These are phyloP conservation scores for Keqinozyma sinolaborantium DNA, from an alignment of 1,139 yeast species.

Conservation along the genomic window DNA sequence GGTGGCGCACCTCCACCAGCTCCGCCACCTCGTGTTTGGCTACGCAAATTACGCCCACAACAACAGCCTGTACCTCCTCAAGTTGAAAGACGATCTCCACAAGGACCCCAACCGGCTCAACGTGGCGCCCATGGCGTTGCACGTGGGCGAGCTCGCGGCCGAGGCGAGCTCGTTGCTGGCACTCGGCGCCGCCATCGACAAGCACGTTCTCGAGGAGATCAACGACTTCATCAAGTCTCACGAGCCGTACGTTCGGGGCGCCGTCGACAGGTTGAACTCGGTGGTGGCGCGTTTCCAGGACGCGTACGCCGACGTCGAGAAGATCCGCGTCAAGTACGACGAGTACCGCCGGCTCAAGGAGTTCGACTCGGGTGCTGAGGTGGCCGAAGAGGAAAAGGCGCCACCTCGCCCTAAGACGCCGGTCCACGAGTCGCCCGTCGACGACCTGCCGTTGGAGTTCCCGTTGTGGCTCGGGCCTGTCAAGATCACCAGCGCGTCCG, in stretches of 20 bases:
- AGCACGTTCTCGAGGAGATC: slow-evolving; percentile 31
- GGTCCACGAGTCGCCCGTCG: slow-evolving; percentile 4
- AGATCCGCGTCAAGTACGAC: slow-evolving; percentile 25
- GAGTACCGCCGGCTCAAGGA: slow-evolving; percentile 32
- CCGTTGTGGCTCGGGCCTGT: slow-evolving; percentile 34
- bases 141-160: slow-evolving; percentile 12
- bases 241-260: slow-evolving; percentile 31
- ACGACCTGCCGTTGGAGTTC: slow-evolving; percentile 18
- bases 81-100: slow-evolving; percentile 1
- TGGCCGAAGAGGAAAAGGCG: slow-evolving; percentile 3
- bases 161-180: slow-evolving; percentile 24
- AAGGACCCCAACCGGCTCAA: background rate
- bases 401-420: background rate
- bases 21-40: slow-evolving; percentile 35
- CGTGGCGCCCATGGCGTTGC: slow-evolving; percentile 8
- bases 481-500: slow-evolving; percentile 14
- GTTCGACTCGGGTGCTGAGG: slow-evolving; percentile 16
- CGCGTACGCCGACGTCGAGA: slow-evolving; percentile 23
- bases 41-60: slow-evolving; percentile 36
- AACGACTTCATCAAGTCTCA: slow-evolving; percentile 33
- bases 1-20: slow-evolving; percentile 39
- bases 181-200: slow-evolving; percentile 35
- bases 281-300: slow-evolving; percentile 26
- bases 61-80: slow-evolving; percentile 32
- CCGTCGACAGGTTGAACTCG: slow-evolving; percentile 21